Base-by-base conservation (phyloP, 805 yeast species). In the Lachancea mirantina region DNA sequence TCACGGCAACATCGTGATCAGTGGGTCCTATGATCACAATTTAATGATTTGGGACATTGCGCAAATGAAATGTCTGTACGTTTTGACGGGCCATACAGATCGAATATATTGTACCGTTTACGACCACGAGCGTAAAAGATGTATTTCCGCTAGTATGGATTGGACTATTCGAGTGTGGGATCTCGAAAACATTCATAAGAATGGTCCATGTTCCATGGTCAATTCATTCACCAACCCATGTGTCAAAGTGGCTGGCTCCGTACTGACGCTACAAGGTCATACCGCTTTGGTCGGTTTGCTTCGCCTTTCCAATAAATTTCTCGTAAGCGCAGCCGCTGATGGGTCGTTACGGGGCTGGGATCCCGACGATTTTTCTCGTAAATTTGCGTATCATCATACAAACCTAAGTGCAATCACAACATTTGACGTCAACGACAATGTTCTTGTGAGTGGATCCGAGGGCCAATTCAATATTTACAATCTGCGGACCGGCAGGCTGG, bases 301-400 rank as follows among this genome's bases (percentile, higher is more conserved):
- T 17, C 84, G 84, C 27, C 69, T 88, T 6, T 76, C 85, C 5
- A 77, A 80, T 16, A 76, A 79, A 21, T 77, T 75, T 29, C 64
- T 92, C 8, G 94, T 89, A 2, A 81, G 94, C 27, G 98, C 96
- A 0, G 97, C 96, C 2, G 97, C 97, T 0, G 98, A 92, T 57
- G 75, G 92, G 3, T 79, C 96, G 0, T 67, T 92, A 25, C 70
- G 96, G 32, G 79, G 89, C 2, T 92, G 98, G 98, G 82, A 92
- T 51, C 92, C 96, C 2, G 74, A 74, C 17, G 72, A 78, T 6
- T 87, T 84, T 18, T 69, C 70, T 14, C 74, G 83, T 25, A 64
- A 66, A 31, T 74, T 74, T 50, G 74, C 81, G 30, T 70, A 87
- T 38, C 79, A 82, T 45, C 72, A 76, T 28, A 71, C 62, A 34